Percentiles rank a stretch among this genome's conserved stretches.
phyloP scores from a whole-genome alignment of 2,329 filamentous ascomycete species.

The Cercospora beticola region DNA sequence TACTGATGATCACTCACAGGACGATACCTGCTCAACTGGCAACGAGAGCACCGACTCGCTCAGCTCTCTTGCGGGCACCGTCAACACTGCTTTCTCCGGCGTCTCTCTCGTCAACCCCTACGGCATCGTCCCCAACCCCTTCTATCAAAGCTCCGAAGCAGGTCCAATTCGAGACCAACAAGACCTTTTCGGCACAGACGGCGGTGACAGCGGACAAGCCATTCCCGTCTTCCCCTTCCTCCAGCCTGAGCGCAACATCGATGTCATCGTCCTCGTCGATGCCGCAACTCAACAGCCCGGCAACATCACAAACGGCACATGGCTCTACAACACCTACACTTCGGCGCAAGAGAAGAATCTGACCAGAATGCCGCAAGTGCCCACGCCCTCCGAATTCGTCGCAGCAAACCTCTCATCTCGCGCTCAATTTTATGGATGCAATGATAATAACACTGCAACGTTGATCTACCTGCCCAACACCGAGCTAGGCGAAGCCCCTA shows the following conservation, averaged over 20 bases:
- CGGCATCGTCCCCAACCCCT: constrained; percentile 20
- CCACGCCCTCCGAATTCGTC: constrained; percentile 6
- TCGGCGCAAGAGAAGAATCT: constrained; percentile 17
- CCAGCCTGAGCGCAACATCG: constrained; percentile 13
- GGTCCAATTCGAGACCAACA: constrained; percentile 16
- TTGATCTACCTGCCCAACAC: constrained; percentile 20
- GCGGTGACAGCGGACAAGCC: constrained; percentile 17
- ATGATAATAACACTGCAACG: constrained; percentile 11
- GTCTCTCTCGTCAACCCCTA: constrained; percentile 13
- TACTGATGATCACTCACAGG: background rate
- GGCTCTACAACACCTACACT: constrained; percentile 19
- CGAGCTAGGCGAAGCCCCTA: background rate
- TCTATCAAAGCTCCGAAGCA: constrained; percentile 12
- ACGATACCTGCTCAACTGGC: constrained; percentile 4
- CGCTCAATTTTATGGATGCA: constrained; percentile 21
- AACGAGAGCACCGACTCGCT: constrained; percentile 13
- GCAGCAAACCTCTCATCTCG: constrained; percentile 14
- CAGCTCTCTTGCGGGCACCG: constrained; percentile 4
- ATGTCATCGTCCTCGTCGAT: constrained; percentile 22
- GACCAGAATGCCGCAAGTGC: constrained; percentile 15
- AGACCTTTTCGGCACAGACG: constrained; percentile 15
- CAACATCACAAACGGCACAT: constrained; percentile 20
- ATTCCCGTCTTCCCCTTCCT: constrained; percentile 20
- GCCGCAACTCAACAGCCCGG: constrained; percentile 7
- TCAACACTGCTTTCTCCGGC: constrained; percentile 6